phyloP scores from a whole-genome alignment of 345 rosid genomes.

The Euphorbia peplus region DNA sequence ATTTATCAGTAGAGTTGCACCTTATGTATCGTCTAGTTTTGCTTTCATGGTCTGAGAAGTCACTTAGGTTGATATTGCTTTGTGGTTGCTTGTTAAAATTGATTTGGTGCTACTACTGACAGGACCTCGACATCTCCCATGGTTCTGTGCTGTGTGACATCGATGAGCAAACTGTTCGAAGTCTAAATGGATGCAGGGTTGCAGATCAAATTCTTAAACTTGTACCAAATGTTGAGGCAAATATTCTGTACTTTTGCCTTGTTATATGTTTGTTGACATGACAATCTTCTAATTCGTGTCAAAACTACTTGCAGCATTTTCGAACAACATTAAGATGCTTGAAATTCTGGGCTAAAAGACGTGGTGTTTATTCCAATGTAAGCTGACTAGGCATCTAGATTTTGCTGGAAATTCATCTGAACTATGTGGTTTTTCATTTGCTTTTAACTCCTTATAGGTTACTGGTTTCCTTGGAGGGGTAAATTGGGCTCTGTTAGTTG shows the following conservation, averaged over 20 bases:
- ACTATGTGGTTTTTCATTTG: not conserved
- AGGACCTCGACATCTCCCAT: slow-evolving; percentile 30
- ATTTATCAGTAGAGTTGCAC: not conserved
- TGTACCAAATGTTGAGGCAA: slow-evolving; percentile 24
- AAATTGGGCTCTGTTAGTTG: slow-evolving; percentile 74
- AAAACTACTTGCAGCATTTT: slow-evolving; percentile 44
- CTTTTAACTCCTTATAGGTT: slow-evolving; percentile 35
- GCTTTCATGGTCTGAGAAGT: not conserved
- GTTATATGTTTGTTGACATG: not conserved
- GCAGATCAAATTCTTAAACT: slow-evolving; percentile 32
- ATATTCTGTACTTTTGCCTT: not conserved
- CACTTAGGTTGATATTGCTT: not conserved
- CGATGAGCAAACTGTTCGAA: slow-evolving; percentile 29
- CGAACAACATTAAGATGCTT: slow-evolving; percentile 58
- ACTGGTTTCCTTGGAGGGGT: slow-evolving; percentile 80
- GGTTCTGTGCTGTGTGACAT: slow-evolving; percentile 17
- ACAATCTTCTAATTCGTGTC: slow-evolving; percentile 4
- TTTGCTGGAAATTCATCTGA: not conserved
- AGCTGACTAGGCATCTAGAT: slow-evolving; percentile 17
- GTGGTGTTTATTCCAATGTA: slow-evolving; percentile 76
- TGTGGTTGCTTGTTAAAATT: slow-evolving; percentile 3
- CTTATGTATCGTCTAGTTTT: not conserved
- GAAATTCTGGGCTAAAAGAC: slow-evolving; percentile 72
- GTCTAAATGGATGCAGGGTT: slow-evolving; percentile 34
- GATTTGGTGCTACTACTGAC: not conserved